Evolutionary conservation across 2,329 filamentous ascomycete species (phyloP), one percentile per base, ranked within the genome.

Genomic region (Claviceps cyperi): DNA sequence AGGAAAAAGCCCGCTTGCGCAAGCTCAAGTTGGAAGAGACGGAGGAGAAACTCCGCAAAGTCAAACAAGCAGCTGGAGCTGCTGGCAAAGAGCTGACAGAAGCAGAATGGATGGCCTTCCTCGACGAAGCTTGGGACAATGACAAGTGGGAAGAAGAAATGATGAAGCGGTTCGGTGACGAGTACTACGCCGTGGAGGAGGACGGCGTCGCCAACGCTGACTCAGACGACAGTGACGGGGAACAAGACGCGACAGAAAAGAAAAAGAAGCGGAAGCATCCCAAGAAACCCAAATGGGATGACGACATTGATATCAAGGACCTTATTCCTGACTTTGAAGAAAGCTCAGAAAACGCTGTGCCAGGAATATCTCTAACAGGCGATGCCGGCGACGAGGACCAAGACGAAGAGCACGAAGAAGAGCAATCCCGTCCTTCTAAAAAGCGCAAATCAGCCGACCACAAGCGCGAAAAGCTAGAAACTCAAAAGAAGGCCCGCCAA

Each of bases 251-350:
- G 52, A 4, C n/a, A 7, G 86, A 77, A 17, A 72, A 76, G 21
- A 73, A 66, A 7, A 69, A 63, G n/a, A 76, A 60, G 55, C 65
- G 59, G 55, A 63, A 69, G 40, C 67, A 68, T 17, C 56, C 66
- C 48, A 81, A 78, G 63, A 81, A 78, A 61, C 80, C 79, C 56
- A 82, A 76, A 61, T 98, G 91, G 84, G 87, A 96, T 59, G 89
- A 97, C 60, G 92, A 98, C 63, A 96, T 98, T 59, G 90, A 97
- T 62, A 97, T 98, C 69, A 88, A 85, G 53, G 91, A 95, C 64
- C 75, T 96, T 47, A 71, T 95, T 28, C 89, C 88, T 1, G 87
- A 94, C 53, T 95, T 94, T 61, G 80, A 86, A 19, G 85, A 87
- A 24, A 78, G 78, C 6, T 69, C 74, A 51, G 21, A 43, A 4